Evolutionary conservation across 768 basidiomycete species (phyloP), one percentile per base, ranked within the genome.

Genomic region (Asterophora parasitica): DNA sequence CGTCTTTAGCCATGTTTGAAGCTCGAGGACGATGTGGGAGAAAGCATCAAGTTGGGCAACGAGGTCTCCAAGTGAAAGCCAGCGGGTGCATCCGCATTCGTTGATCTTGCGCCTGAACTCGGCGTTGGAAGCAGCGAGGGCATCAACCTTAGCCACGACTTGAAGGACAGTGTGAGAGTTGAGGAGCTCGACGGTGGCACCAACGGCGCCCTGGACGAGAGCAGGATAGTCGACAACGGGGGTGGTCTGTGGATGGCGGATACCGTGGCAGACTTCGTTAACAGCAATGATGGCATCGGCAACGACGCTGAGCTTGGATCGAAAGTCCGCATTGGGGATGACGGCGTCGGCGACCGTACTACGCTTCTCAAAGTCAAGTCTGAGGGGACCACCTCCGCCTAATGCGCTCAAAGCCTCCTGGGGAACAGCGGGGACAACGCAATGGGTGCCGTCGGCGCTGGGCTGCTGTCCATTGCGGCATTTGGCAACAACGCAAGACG

Each of bases 401-500:
- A 8, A 12, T 31, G 8, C 30, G 9, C 8, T 31, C 4, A 12
- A 31, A 31, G 30, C 30, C 33, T 28, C 32, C 10, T 33, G 36
- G 20, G 43, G 10, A 12, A 51, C n/a, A 36, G 44, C 42, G 33
- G 51, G 40, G 41, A 49, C 31, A 38, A 56, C 34, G 27, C 50
- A 47, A 17, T 17, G 35, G 15, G 20, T 48, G 32, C 47, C 46
- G 26, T 58, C 49, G 19, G 32, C 33, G 42, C 41, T 42, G 17
- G 47, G 35, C 7, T 31, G 17, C 27, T 40, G 27, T 6, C 55
- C 55, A 2, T 47, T 31, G 13, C 31, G 42, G 43, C 55, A 56
- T 33, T 40, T 44, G n/a, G 42, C 36, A 31, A 56, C 42, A 20
- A 50, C 36, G 26, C 55, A 56, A 26, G 28, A 10, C 8, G 51